Evolutionary conservation across 2,329 filamentous ascomycete genomes (phyloP).

Genomic region (Trichoderma afroharzianum): DNA sequence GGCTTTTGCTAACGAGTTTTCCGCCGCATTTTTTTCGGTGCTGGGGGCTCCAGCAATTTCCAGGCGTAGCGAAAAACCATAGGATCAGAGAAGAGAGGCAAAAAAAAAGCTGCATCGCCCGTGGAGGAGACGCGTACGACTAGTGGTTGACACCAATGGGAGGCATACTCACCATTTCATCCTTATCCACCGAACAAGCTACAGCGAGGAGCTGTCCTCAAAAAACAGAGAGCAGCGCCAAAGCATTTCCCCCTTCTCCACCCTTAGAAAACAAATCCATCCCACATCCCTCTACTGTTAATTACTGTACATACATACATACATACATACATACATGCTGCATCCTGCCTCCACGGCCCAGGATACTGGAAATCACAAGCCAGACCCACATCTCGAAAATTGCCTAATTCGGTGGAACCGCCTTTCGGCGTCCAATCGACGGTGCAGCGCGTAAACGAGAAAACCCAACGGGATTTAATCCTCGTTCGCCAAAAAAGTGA

Average conservation of each 20-base stretch:
- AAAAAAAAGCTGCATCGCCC: background rate
- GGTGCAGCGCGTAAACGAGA: constrained; percentile 1
- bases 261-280: background rate
- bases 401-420: constrained; percentile 17
- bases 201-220: background rate
- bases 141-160: background rate
- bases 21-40: background rate
- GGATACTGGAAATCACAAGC: constrained; percentile 1
- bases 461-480: background rate
- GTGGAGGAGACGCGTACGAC: background rate
- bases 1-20: background rate
- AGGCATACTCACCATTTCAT: background rate
- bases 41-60: background rate
- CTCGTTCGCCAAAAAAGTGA: background rate
- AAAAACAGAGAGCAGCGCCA: background rate
- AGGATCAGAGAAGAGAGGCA: background rate
- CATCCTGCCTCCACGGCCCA: background rate
- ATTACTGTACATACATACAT: background rate
- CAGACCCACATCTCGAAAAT: constrained; percentile 14
- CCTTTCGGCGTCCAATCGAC: constrained; percentile 7
- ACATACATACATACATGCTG: background rate
- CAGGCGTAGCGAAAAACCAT: background rate
- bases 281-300: background rate
- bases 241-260: background rate
- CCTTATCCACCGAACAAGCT: background rate